Conservation (phyloP, 2,329 filamentous ascomycete species). For the Ophiosphaerella korrae region DNA sequence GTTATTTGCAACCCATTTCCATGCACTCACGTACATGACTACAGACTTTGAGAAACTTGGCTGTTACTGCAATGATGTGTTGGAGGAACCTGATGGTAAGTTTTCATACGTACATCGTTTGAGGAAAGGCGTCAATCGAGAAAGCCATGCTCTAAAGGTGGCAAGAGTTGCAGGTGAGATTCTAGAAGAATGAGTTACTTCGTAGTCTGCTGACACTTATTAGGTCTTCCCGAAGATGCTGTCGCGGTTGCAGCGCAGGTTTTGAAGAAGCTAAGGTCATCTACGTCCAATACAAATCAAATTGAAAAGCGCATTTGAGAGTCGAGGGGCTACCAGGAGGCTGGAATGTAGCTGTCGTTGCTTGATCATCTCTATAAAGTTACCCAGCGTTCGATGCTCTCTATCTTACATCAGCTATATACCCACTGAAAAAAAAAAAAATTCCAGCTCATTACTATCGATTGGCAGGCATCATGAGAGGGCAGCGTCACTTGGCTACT, state of each 20-base stretch:
- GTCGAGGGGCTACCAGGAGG: background rate
- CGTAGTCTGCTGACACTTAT: constrained; percentile 7
- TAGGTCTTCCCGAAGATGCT: constrained; percentile 71
- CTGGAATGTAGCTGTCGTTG: background rate
- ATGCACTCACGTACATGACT: constrained; percentile 79
- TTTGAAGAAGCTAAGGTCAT: constrained; percentile 47
- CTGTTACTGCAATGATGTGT: constrained; percentile 87
- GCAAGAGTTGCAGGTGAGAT: constrained; percentile 72
- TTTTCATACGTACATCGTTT: constrained; percentile 90
- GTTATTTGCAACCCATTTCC: constrained; percentile 95
- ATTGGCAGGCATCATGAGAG: too few species aligned
- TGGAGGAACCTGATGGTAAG: constrained; percentile 65
- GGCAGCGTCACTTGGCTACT: too few species aligned
- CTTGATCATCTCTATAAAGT: background rate
- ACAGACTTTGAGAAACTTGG: constrained; percentile 63
- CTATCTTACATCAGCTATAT: background rate
- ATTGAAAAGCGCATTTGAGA: background rate
- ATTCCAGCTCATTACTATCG: too few species aligned
- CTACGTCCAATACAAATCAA: background rate
- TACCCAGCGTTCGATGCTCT: background rate
- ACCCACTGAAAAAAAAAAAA: too few species aligned
- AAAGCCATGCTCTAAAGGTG: constrained; percentile 95
- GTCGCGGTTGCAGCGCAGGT: constrained; percentile 70
- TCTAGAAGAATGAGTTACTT: background rate
- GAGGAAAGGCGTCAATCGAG: constrained; percentile 78